Base-by-base conservation (phyloP, 129 eudicot species). In the Tagetes patula region DNA sequence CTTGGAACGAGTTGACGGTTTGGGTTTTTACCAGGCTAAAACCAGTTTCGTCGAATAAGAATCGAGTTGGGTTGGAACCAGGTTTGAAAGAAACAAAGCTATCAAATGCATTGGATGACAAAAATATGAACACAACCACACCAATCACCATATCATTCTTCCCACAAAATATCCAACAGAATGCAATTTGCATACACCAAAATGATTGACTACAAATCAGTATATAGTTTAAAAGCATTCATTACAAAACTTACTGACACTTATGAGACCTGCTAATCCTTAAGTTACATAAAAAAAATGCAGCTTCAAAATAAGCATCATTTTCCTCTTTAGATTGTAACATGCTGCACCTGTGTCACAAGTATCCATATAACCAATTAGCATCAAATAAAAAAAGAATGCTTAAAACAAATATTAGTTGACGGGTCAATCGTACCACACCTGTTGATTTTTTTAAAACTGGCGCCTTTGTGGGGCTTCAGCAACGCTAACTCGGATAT, bases 401-500 rank as follows among this genome's bases (percentile, higher is more conserved):
- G 32, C 7, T 13, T 64, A 40, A n/a, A 64, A 39, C 49, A 40
- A 1, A 64, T 14, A 8, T 39, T 39, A 14, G 7, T 40, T 64
- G 12, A 64, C 14, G 5, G 14, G 69, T 7, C 33, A 2, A 5
- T 1, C 49, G 13, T 6, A 39, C 68, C 69, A 7, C 46, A 40
- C 49, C 69, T 64, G 39, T 39, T 1, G 32, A 31, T 48, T 50
- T 50, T 42, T 37, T 84, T 74, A 91, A 74, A 68, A 87, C 38
- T 76, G 82, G 63, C 91, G 98, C 81, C 82, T 69, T 58, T 68
- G 82, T 63, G 88, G 92, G 60, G 88, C 84, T 79, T 89, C 98
- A 67, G 98, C 98, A 70, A 79, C 83, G 75, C 90, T 83, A 37
- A 92, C 98, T 66, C 98, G 91, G 60, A 92, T 92, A 75, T 86